Conservation (phyloP, 1,284 basidiomycete species). For the Ustilago loliicola region DNA sequence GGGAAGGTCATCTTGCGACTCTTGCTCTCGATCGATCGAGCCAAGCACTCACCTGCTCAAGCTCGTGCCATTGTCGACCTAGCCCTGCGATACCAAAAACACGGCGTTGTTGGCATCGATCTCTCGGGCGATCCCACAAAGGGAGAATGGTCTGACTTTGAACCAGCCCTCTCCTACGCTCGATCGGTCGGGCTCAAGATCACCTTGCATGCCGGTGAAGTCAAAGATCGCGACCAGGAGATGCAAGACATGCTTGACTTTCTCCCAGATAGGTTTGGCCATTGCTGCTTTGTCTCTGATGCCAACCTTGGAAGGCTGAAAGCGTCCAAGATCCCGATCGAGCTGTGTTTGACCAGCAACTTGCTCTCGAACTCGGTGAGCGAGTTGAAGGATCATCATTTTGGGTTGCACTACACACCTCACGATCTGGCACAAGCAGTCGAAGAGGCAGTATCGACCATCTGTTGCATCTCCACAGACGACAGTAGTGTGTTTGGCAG, state of each 20-base stretch:
- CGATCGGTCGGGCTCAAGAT: slow-evolving; percentile 34
- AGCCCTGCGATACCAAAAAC: slow-evolving; percentile 6
- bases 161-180: slow-evolving; percentile 22
- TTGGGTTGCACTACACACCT: slow-evolving; percentile 16
- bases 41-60: slow-evolving; percentile 13
- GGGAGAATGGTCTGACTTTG: slow-evolving; percentile 22
- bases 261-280: slow-evolving; percentile 45
- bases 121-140: slow-evolving; percentile 51
- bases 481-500: slow-evolving; percentile 53
- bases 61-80: slow-evolving; percentile 28
- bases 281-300: slow-evolving; percentile 46
- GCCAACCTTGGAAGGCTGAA: slow-evolving; percentile 10
- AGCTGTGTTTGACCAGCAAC: slow-evolving; percentile 56
- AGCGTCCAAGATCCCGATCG: slow-evolving; percentile 23
- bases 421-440: not conserved
- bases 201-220: slow-evolving; percentile 51
- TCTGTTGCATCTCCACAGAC: slow-evolving; percentile 51
- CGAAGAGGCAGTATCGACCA: not conserved
- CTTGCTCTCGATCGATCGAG: slow-evolving; percentile 50
- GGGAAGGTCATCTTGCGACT: slow-evolving; percentile 20
- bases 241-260: slow-evolving; percentile 41
- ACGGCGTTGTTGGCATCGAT: slow-evolving; percentile 44
- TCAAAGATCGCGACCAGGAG: slow-evolving; percentile 26
- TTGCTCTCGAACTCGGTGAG: slow-evolving; percentile 33
- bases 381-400: slow-evolving; percentile 30